These are phyloP conservation scores for Populus simonii DNA, from an alignment of 345 rosid genomes.

Conservation along the genomic window DNA sequence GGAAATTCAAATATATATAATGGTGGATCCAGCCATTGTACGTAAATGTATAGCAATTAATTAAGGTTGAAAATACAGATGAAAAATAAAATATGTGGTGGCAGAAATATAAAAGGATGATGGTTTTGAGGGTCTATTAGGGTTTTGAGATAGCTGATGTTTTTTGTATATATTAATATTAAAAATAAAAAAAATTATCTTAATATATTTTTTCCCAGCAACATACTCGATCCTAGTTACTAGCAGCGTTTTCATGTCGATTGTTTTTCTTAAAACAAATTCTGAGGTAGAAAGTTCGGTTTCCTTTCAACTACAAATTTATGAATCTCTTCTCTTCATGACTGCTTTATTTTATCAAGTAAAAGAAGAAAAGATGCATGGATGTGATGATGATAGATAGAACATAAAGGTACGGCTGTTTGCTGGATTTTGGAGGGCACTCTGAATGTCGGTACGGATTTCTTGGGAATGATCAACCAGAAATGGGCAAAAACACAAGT, in stretches of 20 bases:
- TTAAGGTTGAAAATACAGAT: too few relatives aligned
- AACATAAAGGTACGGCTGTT: slow-evolving; percentile 9
- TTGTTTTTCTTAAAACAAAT: background rate
- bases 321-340: background rate
- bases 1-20: background rate
- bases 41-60: background rate
- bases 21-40: background rate
- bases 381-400: background rate
- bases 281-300: background rate
- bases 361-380: background rate
- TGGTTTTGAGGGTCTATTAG: too few relatives aligned
- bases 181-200: too few relatives aligned
- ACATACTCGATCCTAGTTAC: too few relatives aligned
- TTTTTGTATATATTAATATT: too few relatives aligned
- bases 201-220: too few relatives aligned
- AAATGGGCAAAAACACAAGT: background rate
- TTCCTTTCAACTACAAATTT: background rate
- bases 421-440: slow-evolving; percentile 23
- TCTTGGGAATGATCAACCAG: slow-evolving; percentile 24
- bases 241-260: background rate
- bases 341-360: background rate
- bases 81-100: too few relatives aligned
- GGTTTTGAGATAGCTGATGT: too few relatives aligned
- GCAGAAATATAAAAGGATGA: too few relatives aligned
- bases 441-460: slow-evolving; percentile 10